Percentiles rank a stretch among this genome's conserved stretches.
phyloP scores from a whole-genome alignment of 2,329 filamentous ascomycete genomes.

The Aspergillus sp. region DNA sequence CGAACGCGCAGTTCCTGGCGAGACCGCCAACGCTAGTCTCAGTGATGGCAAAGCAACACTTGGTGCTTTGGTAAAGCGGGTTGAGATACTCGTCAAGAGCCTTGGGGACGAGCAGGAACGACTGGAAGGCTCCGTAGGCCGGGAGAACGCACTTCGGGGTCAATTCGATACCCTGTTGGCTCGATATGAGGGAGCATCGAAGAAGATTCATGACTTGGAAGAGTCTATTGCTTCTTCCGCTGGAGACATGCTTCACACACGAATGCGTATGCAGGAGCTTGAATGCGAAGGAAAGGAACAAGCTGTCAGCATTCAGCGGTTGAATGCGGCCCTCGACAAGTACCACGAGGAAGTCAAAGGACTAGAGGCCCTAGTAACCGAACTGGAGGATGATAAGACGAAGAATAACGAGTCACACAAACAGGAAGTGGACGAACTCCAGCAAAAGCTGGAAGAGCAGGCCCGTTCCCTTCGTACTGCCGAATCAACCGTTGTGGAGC shows the following conservation, averaged over 20 bases:
- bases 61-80: slow-evolving; percentile 41
- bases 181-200: slow-evolving; percentile 40
- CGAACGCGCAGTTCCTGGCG: slow-evolving; percentile 48
- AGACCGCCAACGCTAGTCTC: slow-evolving; percentile 41
- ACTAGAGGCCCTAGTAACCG: slow-evolving; percentile 46
- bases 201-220: slow-evolving; percentile 42
- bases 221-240: slow-evolving; percentile 45
- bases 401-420: slow-evolving; percentile 30
- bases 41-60: slow-evolving; percentile 44
- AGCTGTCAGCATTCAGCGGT: slow-evolving; percentile 43
- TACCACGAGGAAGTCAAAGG: slow-evolving; percentile 48
- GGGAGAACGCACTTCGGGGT: slow-evolving; percentile 44
- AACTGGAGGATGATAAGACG: slow-evolving; percentile 44
- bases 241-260: slow-evolving; percentile 48
- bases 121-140: slow-evolving; percentile 37
- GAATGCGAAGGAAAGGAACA: slow-evolving; percentile 46
- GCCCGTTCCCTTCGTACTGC: slow-evolving; percentile 35
- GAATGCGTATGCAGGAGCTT: slow-evolving; percentile 46
- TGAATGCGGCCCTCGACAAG: slow-evolving; percentile 46
- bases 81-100: slow-evolving; percentile 38
- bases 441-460: slow-evolving; percentile 37
- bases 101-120: slow-evolving; percentile 36
- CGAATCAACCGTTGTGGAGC: slow-evolving; percentile 38
- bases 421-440: slow-evolving; percentile 36
- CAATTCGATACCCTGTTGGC: slow-evolving; percentile 48